Base-by-base conservation (phyloP, 805 yeast genomes). In the Saccharomycopsis oosterbeekiorum region DNA sequence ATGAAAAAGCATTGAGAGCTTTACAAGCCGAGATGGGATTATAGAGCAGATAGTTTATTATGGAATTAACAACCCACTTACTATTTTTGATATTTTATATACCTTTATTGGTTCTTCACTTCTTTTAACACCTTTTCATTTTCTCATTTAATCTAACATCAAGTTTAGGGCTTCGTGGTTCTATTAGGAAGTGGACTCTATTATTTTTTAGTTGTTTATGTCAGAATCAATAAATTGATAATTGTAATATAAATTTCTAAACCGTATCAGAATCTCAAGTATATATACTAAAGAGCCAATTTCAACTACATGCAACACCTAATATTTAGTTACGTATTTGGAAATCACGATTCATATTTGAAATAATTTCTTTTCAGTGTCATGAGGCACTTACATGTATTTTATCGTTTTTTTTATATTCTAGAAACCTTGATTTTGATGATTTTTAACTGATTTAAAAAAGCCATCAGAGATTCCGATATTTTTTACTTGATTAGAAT, bases 11-110 rank as follows among this genome's bases (percentile, higher is more conserved):
- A 39, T 78, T 88, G 70, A 82, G 82, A 69, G 91, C 86, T 62
- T 74, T 88, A 65, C 96, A 88, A 72, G 93, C 90, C 29, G 94
- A 88, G 73, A 88, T 88, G 94, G 94, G 94, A 14, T 76, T 87
- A 71, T 86, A 73, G 74, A 50, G 12, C 24, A 42, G 24, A 29
- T 21, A 11, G 34, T 24, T 5, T 26, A 36, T 29, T 19, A 39
- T 29, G n/a, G 19, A 40, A 26, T 47, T n/a, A n/a, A 47, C 19
- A 6, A 9, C 6, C 24, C 17, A 17, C 34, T 47, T 24, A 12
- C n/a, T 47, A 50, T 19, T 53, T 47, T 54, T 40, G 37, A 50
- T 58, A 51, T 53, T 54, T 42, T 55, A 40, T 56, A 29, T 21
- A 15, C 58, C n/a, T 47, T 34, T 61, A 37, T 55, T 21, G 21